Percentiles rank a stretch among this genome's conserved stretches.
These are phyloP conservation scores for Escovopsis sp. DNA, from an alignment of 2,329 filamentous ascomycete species.

Conservation along the genomic window DNA sequence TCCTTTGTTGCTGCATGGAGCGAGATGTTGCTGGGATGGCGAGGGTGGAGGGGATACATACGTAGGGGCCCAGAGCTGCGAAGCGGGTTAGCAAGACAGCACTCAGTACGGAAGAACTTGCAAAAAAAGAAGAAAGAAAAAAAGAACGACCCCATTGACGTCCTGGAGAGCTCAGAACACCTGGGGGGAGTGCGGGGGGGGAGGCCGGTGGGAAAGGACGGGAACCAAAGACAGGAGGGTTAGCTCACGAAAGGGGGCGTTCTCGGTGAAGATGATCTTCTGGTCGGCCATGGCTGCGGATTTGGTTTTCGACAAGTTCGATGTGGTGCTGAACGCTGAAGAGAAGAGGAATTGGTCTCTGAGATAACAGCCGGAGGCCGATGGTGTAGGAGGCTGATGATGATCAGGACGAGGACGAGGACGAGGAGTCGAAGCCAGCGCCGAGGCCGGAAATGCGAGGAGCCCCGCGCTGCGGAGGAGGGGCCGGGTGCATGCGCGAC, in stretches of 20 bases:
- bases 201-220: too few species aligned
- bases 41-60: too few species aligned
- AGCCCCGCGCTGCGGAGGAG: slow-evolving; percentile 7
- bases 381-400: neutral
- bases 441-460: too few species aligned
- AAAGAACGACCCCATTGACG: too few species aligned
- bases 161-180: neutral
- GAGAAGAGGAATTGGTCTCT: slow-evolving; percentile 9
- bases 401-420: slow-evolving; percentile 3
- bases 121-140: too few species aligned
- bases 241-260: slow-evolving; percentile 41
- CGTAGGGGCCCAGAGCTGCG: slow-evolving; percentile 47
- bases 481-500: neutral
- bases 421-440: slow-evolving; percentile 2
- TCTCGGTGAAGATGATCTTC: slow-evolving; percentile 39
- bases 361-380: slow-evolving; percentile 10
- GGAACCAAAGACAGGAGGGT: neutral
- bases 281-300: slow-evolving; percentile 33
- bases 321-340: too few species aligned
- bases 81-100: neutral
- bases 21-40: neutral
- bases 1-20: too few species aligned
- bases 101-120: neutral
- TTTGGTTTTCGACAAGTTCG: slow-evolving; percentile 13
- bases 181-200: neutral